These are phyloP conservation scores for Pythium plurisporium DNA, from an alignment of 352 stramenopile genomes.

Conservation along the genomic window DNA sequence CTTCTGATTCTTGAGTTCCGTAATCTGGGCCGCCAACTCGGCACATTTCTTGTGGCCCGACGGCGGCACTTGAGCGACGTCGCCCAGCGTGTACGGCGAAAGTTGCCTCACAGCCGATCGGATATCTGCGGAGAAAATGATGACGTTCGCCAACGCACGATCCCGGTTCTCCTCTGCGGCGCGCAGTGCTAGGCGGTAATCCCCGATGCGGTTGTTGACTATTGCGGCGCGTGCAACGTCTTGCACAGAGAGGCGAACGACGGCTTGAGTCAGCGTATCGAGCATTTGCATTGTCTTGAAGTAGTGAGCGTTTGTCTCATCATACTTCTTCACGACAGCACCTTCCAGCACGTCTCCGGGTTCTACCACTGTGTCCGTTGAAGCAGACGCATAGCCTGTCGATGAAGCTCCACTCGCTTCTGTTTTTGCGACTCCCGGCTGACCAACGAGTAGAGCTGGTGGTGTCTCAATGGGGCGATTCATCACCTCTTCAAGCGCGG, in stretches of 20 bases:
- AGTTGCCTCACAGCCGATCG: slow-evolving; percentile 31
- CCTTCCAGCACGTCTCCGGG: slow-evolving; percentile 21
- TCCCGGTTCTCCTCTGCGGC: slow-evolving; percentile 32
- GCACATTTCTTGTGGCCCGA: slow-evolving; percentile 44
- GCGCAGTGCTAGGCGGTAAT: slow-evolving; percentile 28
- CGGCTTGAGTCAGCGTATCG: slow-evolving; percentile 19
- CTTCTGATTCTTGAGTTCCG: too few relatives aligned
- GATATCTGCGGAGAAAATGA: slow-evolving; percentile 52
- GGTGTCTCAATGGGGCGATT: not conserved
- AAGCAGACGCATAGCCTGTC: not conserved
- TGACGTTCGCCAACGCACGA: slow-evolving; percentile 40
- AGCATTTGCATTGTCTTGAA: slow-evolving; percentile 13
- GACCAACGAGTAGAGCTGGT: not conserved
- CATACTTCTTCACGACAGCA: slow-evolving; percentile 23
- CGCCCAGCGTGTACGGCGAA: slow-evolving; percentile 28
- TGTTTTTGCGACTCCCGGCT: not conserved
- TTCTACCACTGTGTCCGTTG: not conserved
- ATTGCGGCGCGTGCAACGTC: slow-evolving; percentile 41
- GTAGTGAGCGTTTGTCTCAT: slow-evolving; percentile 18
- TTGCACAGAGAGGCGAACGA: slow-evolving; percentile 34
- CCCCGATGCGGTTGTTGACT: slow-evolving; percentile 38
- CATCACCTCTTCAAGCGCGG: not conserved
- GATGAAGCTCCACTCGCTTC: not conserved
- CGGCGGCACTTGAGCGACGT: slow-evolving; percentile 33
- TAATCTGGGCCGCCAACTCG: slow-evolving; percentile 31